Conservation (phyloP, 169 alveolate species). For the Cryptosporidium felis region DNA sequence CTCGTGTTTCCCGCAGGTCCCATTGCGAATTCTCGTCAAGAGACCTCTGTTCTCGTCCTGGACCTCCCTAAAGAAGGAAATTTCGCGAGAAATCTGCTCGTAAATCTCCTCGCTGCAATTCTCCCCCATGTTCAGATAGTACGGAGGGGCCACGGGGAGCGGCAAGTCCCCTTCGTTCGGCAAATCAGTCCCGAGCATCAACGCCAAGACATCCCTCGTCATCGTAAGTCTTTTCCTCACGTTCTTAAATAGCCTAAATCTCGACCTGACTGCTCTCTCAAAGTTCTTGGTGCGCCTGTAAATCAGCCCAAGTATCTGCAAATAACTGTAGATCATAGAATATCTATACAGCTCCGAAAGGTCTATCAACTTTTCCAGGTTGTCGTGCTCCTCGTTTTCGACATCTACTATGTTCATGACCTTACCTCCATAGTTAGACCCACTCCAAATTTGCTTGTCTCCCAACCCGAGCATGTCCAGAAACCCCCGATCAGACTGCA, state of each 20-base stretch:
- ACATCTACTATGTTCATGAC: not conserved
- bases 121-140: slow-evolving; percentile 5
- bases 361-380: slow-evolving; percentile 4
- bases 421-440: slow-evolving; percentile 33
- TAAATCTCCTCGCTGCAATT: slow-evolving; percentile 18
- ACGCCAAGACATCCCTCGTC: slow-evolving; percentile 24
- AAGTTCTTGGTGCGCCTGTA: slow-evolving; percentile 6
- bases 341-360: slow-evolving; percentile 14
- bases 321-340: slow-evolving; percentile 13
- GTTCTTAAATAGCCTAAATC: not conserved
- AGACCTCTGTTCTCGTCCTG: slow-evolving; percentile 22
- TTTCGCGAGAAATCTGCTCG: not conserved
- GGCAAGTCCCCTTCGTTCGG: slow-evolving; percentile 27
- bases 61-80: slow-evolving; percentile 10
- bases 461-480: slow-evolving; percentile 67
- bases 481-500: not conserved
- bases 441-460: slow-evolving; percentile 18
- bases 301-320: slow-evolving; percentile 29
- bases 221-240: slow-evolving; percentile 2
- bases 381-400: not conserved
- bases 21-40: not conserved
- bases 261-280: slow-evolving; percentile 29
- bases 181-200: not conserved
- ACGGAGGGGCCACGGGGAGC: slow-evolving; percentile 31
- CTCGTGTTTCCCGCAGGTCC: slow-evolving; percentile 18